Evolutionary conservation across 1,139 yeast genomes (phyloP).

Genomic region (Lizanozyma gosingica): DNA sequence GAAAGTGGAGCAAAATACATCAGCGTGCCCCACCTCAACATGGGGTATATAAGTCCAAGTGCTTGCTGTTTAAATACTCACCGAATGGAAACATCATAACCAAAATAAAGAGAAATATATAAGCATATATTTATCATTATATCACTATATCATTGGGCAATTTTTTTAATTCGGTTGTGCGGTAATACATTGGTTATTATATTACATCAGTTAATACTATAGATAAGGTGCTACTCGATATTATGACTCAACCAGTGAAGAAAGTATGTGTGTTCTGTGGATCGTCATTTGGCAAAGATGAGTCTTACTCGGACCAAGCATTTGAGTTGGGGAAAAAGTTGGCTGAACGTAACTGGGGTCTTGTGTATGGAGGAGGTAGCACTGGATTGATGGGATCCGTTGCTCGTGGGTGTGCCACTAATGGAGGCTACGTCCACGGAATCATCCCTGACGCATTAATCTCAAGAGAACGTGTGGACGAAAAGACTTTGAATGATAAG

Average conservation of each 20-base stretch:
- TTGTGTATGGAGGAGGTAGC: conserved; percentile 90
- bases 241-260: conserved; percentile 20
- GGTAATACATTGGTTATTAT: too few species aligned
- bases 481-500: conserved; percentile 29
- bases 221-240: too few species aligned
- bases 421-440: conserved; percentile 75
- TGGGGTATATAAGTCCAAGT: too few species aligned
- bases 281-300: conserved; percentile 60
- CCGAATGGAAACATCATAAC: too few species aligned
- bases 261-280: conserved; percentile 83
- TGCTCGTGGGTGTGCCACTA: conserved; percentile 61
- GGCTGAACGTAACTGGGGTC: conserved; percentile 57
- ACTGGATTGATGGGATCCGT: conserved; percentile 82
- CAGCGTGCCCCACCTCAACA: too few species aligned
- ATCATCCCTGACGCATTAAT: conserved; percentile 80
- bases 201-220: too few species aligned
- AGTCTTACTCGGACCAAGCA: conserved; percentile 46
- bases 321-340: conserved; percentile 48
- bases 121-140: too few species aligned
- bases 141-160: too few species aligned
- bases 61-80: too few species aligned
- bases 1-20: neutral
- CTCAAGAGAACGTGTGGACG: conserved; percentile 54
- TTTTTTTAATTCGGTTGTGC: too few species aligned
- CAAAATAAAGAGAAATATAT: too few species aligned